Percentiles rank a stretch among this genome's conserved stretches.
These are phyloP conservation scores for Acanthamoeba healyi DNA, from an alignment of 208 protist genomes.

Conservation along the genomic window DNA sequence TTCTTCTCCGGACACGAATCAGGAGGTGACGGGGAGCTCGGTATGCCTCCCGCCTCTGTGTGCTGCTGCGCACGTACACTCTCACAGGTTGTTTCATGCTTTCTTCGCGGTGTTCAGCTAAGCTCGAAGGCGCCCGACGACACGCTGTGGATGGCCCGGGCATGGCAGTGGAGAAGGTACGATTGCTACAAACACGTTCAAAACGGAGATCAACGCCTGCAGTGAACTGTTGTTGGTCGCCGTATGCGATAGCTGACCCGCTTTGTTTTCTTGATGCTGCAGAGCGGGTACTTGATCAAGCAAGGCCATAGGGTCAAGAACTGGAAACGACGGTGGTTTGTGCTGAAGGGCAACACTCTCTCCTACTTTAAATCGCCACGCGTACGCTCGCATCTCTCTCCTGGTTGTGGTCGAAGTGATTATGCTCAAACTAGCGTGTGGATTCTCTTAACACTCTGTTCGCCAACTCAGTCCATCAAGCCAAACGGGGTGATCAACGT, in stretches of 20 bases:
- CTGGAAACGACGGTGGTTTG: constrained; percentile 80
- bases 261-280: neutral
- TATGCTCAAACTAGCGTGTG: neutral
- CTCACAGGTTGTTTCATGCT: neutral
- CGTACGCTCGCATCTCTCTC: neutral
- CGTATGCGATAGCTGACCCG: neutral
- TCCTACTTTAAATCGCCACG: constrained; percentile 70
- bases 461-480: constrained; percentile 21
- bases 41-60: neutral
- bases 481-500: constrained; percentile 54
- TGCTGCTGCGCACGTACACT: neutral
- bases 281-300: constrained; percentile 77
- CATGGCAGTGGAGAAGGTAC: constrained; percentile 40
- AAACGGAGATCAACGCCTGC: too few species aligned
- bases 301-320: constrained; percentile 78
- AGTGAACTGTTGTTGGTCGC: neutral
- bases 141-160: neutral
- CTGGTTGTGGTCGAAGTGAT: too few species aligned
- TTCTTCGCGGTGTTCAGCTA: neutral
- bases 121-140: constrained; percentile 15
- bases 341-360: constrained; percentile 72
- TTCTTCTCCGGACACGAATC: constrained; percentile 50
- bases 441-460: neutral
- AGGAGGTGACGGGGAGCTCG: constrained; percentile 26
- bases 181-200: too few species aligned